Evolutionary conservation across 177 flowering plant species (phyloP), one percentile per base, ranked within the genome.

Genomic region (Tripterygium wilfordii): DNA sequence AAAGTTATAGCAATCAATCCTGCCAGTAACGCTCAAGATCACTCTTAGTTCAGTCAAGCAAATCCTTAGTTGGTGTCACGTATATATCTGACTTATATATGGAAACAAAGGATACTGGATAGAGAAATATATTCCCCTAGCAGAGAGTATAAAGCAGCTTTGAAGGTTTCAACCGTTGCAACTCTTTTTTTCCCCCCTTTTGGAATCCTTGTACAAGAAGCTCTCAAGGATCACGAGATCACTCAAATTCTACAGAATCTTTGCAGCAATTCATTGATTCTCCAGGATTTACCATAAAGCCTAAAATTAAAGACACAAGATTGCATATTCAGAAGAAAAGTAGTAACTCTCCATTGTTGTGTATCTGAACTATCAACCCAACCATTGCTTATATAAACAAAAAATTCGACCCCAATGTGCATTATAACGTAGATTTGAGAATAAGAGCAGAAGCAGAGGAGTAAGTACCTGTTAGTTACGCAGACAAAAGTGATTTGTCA

Each of bases 141-240:
- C 10, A n/a, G 15, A 38, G 1, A 18, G 8, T 23, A 25, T 2
- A 58, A 64, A 66, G 66, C 66, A 27, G 50, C 67, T 57, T 66
- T 57, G 57, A 52, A 57, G 51, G 48, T 53, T 61, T 49, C 58
- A 61, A 54, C 69, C 60, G 72, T 68, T 61, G 63, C 36, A 55
- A 22, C 8, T 16, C 37, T 3, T 32, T 23, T 22, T 36, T 9
- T 27, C 12, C 1, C 13, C 38, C 35, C 57, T 48, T 50, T 63
- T 40, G 46, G 64, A 51, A 60, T n/a, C 52, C 70, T 53, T 61
- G 45, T 32, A 38, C 41, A 52, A 46, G 58, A 47, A 53, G 62
- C 63, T 51, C 35, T 31, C 51, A 40, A 32, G 30, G 22, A 42
- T 10, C 6, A 3, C 5, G 14, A 32, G 9, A 3, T 3, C 9